Evolutionary conservation across 2,329 filamentous ascomycete species (phyloP).

Genomic region (Orbilia brochopaga): DNA sequence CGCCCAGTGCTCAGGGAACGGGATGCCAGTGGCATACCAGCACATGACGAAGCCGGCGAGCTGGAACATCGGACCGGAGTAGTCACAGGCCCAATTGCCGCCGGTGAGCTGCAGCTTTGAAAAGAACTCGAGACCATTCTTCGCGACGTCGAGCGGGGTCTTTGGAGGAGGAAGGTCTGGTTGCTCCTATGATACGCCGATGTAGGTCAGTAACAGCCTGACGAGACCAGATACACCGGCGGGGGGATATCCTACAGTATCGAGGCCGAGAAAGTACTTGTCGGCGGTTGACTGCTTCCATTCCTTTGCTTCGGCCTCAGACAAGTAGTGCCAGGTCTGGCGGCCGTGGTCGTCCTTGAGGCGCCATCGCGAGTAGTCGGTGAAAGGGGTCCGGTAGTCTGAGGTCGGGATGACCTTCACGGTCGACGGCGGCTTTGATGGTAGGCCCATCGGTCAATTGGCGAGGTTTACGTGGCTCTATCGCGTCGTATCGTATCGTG

Average conservation of each 20-base stretch:
- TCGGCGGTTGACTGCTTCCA: conserved; percentile 93
- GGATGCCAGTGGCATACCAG: conserved; percentile 88
- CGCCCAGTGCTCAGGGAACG: conserved; percentile 77
- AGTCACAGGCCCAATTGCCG: conserved; percentile 96
- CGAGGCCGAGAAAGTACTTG: conserved; percentile 82
- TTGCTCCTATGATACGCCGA: conserved; percentile 65
- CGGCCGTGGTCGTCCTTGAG: conserved; percentile 80
- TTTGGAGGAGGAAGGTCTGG: conserved; percentile 73
- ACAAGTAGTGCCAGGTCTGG: conserved; percentile 93
- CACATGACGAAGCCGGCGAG: conserved; percentile 82
- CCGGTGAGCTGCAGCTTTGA: conserved; percentile 84
- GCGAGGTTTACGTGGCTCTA: not conserved
- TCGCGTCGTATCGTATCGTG: not conserved
- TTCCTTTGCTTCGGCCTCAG: conserved; percentile 70
- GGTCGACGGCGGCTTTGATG: conserved; percentile 10
- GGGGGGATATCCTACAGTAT: conserved; percentile 66
- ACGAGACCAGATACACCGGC: no score
- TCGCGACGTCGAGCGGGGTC: conserved; percentile 75
- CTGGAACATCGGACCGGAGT: conserved; percentile 96
- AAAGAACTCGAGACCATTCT: conserved; percentile 87
- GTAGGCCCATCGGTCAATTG: conserved; percentile 33
- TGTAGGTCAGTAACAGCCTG: conserved; percentile 9
- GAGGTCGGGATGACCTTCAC: conserved; percentile 18
- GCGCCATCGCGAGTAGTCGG: conserved; percentile 83
- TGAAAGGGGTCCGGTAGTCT: conserved; percentile 58